Conservation (phyloP, 2,329 filamentous ascomycete genomes). For the Xylariaceae sp. region DNA sequence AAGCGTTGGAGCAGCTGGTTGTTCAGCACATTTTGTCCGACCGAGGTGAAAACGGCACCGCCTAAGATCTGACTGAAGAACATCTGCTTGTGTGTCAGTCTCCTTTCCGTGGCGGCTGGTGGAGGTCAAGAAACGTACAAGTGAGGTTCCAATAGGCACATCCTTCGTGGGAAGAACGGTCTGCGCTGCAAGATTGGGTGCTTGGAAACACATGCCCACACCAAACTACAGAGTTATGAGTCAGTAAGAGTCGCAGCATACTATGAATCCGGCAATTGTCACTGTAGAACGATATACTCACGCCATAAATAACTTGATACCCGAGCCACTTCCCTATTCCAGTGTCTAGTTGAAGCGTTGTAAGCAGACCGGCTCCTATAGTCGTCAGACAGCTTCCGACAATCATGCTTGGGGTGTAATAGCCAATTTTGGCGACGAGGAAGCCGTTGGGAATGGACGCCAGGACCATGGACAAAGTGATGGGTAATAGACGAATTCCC, state of each 20-base stretch:
- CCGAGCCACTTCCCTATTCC: constrained; percentile 30
- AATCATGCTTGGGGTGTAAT: constrained; percentile 42
- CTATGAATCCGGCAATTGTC: neutral
- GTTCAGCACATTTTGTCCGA: constrained; percentile 42
- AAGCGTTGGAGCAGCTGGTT: constrained; percentile 34
- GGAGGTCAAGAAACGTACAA: constrained; percentile 11
- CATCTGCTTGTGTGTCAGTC: constrained; percentile 18
- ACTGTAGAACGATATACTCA: constrained; percentile 1
- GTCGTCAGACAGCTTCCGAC: constrained; percentile 32
- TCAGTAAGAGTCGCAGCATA: too few species aligned
- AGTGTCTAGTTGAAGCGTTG: constrained; percentile 34
- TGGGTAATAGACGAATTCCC: constrained; percentile 39
- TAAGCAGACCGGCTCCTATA: constrained; percentile 38
- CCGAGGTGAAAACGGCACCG: constrained; percentile 40
- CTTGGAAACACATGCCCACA: constrained; percentile 40
- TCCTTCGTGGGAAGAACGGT: constrained; percentile 38
- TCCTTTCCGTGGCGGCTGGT: too few species aligned
- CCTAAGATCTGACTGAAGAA: constrained; percentile 43
- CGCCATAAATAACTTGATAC: constrained; percentile 36
- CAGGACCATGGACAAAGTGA: constrained; percentile 37
- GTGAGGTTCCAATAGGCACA: constrained; percentile 36
- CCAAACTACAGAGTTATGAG: constrained; percentile 21
- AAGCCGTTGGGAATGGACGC: constrained; percentile 36
- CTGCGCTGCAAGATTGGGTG: constrained; percentile 42
- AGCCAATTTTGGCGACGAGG: constrained; percentile 34